Evolutionary conservation across 305 asterid species (phyloP), one percentile per base, ranked within the genome.

Genomic region (Andrographis paniculata): DNA sequence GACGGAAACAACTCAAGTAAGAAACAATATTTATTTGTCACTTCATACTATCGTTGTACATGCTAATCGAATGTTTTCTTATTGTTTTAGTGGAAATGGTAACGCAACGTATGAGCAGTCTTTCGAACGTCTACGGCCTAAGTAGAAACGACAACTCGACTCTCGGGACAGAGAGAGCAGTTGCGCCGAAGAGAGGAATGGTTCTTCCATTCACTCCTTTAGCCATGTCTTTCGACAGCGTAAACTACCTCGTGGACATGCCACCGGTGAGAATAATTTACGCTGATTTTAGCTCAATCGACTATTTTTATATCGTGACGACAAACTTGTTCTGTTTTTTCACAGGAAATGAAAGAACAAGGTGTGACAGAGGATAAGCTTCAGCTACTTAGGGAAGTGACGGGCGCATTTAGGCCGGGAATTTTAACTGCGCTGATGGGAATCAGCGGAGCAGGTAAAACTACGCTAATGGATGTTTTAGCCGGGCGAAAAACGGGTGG

Each of bases 391-490:
- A 64, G 86, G 5, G 95, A 63, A 24, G 80, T 87, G 1, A 84
- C 97, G 0, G 85, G 97, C 23, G 78, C 92, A 17, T 87, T 84
- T 47, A 75, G 97, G 74, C 97, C 97, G 5, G 95, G 97, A 50
- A 78, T 87, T 62, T 49, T 87, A 53, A 87, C 95, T 17, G 97
- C 97, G 38, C 49, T 87, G 48, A 87, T 87, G 97, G 97, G 97
- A 59, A 74, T 87, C 43, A 87, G 97, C 49, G 97, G 95, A 55
- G 97, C 95, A 13, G 97, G 97, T 45, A 87, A 84, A 64, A 87
- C 97, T 1, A 87, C 95, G 10, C 56, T 88, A 36, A 88, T 88
- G 97, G 97, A 88, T 60, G 97, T 84, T 61, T 67, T 88, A 23
- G 95, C 95, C 0, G 97, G 97, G 5, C 67, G 95, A 24, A 88